Evolutionary conservation across 2,329 filamentous ascomycete species (phyloP).

Genomic region (Taxawa tesnikishii): DNA sequence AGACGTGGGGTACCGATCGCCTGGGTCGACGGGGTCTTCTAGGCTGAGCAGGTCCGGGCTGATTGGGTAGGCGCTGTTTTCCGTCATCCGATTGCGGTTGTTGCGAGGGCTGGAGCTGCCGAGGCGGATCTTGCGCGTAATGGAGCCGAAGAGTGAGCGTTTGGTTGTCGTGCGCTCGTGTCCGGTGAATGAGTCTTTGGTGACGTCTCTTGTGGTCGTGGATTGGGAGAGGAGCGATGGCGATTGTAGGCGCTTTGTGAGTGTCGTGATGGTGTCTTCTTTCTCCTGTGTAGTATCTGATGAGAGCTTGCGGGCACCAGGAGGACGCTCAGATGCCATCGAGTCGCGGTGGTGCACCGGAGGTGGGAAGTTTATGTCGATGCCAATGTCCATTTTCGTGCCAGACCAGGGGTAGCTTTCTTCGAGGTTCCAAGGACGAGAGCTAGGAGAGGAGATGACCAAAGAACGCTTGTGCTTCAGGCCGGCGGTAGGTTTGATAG

Average conservation of each 20-base stretch:
- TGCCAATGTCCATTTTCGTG: slow-evolving; percentile 23
- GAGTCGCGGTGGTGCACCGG: slow-evolving; percentile 18
- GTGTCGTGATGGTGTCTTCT: too few species aligned
- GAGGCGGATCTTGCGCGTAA: slow-evolving; percentile 20
- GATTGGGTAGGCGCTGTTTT: slow-evolving; percentile 1
- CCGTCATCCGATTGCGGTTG: neutral
- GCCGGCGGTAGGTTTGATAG: neutral
- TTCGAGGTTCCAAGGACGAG: slow-evolving; percentile 34
- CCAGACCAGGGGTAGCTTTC: slow-evolving; percentile 34
- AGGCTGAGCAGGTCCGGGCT: slow-evolving; percentile 2
- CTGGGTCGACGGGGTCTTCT: slow-evolving; percentile 17
- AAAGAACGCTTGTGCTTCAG: slow-evolving; percentile 16
- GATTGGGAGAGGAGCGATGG: too few species aligned
- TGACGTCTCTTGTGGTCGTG: too few species aligned
- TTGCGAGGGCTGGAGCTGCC: slow-evolving; percentile 6
- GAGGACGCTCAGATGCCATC: slow-evolving; percentile 14
- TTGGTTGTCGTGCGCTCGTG: slow-evolving; percentile 19
- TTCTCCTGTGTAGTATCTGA: too few species aligned
- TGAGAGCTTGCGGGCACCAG: slow-evolving; percentile 6
- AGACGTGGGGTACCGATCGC: slow-evolving; percentile 37
- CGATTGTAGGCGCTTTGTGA: too few species aligned
- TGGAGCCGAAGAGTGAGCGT: slow-evolving; percentile 21
- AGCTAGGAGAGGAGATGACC: slow-evolving; percentile 21
- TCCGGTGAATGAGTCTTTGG: slow-evolving; percentile 19
- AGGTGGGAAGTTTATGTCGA: slow-evolving; percentile 24